Conservation (phyloP, 2,329 filamentous ascomycete species). For the Colletotrichum somersetense region DNA sequence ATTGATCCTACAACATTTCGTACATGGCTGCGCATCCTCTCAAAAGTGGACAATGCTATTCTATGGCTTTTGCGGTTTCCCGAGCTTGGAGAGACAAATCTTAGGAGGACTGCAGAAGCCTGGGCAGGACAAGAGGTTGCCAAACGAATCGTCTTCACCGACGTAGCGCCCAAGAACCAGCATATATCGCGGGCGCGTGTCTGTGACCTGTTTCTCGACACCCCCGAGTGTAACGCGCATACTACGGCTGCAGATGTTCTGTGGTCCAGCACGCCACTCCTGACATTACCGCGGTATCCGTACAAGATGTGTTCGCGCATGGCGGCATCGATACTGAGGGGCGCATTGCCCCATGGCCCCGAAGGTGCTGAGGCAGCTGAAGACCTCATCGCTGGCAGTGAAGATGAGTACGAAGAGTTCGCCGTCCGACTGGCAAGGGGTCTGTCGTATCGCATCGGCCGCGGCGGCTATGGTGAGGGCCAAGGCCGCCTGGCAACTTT, state of each 20-base stretch:
- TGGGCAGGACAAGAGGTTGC: conserved; percentile 93
- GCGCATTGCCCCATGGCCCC: conserved; percentile 80
- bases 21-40: conserved; percentile 92
- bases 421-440: conserved; percentile 76
- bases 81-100: conserved; percentile 88
- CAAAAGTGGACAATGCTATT: conserved; percentile 85
- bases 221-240: conserved; percentile 97
- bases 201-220: conserved; percentile 96
- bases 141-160: conserved; percentile 90
- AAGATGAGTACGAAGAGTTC: conserved; percentile 86
- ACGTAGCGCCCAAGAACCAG: conserved; percentile 93
- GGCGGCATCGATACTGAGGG: conserved; percentile 93
- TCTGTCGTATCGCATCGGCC: conserved; percentile 67
- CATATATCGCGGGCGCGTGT: conserved; percentile 94
- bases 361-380: conserved; percentile 76
- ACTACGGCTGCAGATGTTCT: conserved; percentile 96
- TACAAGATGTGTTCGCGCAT: conserved; percentile 99
- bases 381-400: conserved; percentile 82
- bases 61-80: conserved; percentile 98
- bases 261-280: conserved; percentile 93
- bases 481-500: conserved; percentile 81
- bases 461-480: conserved; percentile 64
- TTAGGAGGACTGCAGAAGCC: conserved; percentile 80
- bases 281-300: conserved; percentile 90
- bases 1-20: conserved; percentile 98